Evolutionary conservation across 345 rosid species (phyloP).

Genomic region (Lepidium didymum): DNA sequence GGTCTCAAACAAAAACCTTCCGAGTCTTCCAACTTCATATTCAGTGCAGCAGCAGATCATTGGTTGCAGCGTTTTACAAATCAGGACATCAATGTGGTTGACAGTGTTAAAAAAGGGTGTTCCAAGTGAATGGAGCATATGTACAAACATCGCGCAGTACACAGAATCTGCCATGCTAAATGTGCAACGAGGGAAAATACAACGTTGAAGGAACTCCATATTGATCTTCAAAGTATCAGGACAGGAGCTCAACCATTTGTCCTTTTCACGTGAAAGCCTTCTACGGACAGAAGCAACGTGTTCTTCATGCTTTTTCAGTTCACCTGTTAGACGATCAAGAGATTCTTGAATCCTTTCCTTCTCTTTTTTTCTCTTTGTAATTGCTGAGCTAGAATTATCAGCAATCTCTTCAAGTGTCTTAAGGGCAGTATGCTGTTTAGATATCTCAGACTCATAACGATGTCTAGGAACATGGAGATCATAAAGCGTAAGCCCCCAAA

Average conservation of each 20-base stretch:
- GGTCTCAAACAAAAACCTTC: conserved; percentile 89
- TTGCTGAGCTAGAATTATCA: conserved; percentile 94
- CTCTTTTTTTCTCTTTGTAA: conserved; percentile 93
- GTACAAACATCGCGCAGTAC: conserved; percentile 97
- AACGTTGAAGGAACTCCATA: conserved; percentile 99
- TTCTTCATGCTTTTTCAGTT: conserved; percentile 85
- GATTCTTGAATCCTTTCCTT: conserved; percentile 99
- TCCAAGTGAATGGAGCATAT: conserved; percentile 93
- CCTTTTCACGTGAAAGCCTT: conserved; percentile 91
- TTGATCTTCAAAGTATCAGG: conserved; percentile 97
- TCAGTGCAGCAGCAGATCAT: conserved; percentile 99
- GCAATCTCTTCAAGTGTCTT: conserved; percentile 90
- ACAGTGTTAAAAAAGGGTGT: conserved; percentile 98
- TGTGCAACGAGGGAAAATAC: conserved; percentile 98
- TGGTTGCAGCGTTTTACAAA: conserved; percentile 96
- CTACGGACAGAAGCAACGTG: conserved; percentile 87
- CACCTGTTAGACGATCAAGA: conserved; percentile 80
- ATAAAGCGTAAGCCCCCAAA: conserved; percentile 98
- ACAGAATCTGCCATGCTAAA: conserved; percentile 99
- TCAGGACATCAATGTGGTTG: conserved; percentile 94
- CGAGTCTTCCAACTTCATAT: conserved; percentile 95
- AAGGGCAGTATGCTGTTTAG: conserved; percentile 91
- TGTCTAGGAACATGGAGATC: conserved; percentile 93
- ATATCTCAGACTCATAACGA: conserved; percentile 93
- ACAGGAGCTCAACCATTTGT: conserved; percentile 95